These are phyloP conservation scores for Colletotrichum phormii DNA, from an alignment of 2,329 filamentous ascomycete genomes.

Conservation along the genomic window DNA sequence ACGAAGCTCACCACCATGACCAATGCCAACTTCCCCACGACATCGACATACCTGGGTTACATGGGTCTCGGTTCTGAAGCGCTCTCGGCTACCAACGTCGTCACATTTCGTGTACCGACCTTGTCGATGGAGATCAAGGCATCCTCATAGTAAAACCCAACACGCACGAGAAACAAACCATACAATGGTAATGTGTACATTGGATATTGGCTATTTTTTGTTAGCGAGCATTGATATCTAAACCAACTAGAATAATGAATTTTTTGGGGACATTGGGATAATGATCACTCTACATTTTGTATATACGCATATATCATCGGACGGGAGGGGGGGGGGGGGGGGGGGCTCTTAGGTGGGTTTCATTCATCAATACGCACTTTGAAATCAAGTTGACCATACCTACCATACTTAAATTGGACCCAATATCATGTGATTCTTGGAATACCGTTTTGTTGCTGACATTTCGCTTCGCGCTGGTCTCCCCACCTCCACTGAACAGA, in stretches of 20 bases:
- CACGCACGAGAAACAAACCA: neutral
- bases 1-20: constrained; percentile 50
- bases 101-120: constrained; percentile 60
- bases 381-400: neutral
- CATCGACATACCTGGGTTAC: constrained; percentile 61
- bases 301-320: constrained; percentile 13
- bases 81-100: constrained; percentile 53
- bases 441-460: neutral
- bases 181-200: constrained; percentile 30
- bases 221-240: constrained; percentile 36
- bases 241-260: constrained; percentile 32
- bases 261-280: constrained; percentile 21
- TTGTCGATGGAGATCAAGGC: constrained; percentile 48
- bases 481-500: neutral
- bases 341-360: neutral
- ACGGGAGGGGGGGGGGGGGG: neutral
- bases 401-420: neutral
- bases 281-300: constrained; percentile 23
- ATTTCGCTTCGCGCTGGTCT: neutral
- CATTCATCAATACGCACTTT: neutral
- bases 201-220: constrained; percentile 3
- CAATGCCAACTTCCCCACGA: constrained; percentile 49
- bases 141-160: neutral
- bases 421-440: neutral
- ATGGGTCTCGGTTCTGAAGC: constrained; percentile 64